Evolutionary conservation across 2,329 filamentous ascomycete species (phyloP).

Genomic region (Cercospora sesami): DNA sequence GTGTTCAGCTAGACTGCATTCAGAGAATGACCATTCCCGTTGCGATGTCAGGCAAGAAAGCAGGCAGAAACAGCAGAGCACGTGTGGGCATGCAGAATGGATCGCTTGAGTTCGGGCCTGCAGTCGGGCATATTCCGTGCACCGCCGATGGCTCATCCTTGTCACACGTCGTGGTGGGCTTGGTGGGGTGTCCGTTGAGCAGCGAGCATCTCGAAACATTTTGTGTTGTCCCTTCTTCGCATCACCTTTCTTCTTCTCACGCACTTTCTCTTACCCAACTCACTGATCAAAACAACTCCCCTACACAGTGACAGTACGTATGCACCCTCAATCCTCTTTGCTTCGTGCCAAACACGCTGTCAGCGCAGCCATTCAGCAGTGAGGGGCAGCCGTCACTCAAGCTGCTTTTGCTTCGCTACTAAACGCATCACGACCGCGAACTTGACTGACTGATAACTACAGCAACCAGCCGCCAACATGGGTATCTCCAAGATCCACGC

Average conservation of each 20-base stretch:
- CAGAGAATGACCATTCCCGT: slow-evolving; percentile 6
- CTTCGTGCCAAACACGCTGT: background rate
- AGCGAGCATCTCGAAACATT: slow-evolving; percentile 9
- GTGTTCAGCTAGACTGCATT: slow-evolving; percentile 3
- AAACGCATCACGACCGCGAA: background rate
- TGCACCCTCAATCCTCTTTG: background rate
- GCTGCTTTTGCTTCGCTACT: background rate
- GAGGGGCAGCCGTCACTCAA: background rate
- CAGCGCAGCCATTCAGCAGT: background rate
- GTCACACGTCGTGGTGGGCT: background rate
- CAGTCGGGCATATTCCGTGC: background rate
- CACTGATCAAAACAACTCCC: background rate
- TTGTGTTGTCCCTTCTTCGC: background rate
- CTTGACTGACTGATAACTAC: background rate
- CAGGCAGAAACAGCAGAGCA: background rate
- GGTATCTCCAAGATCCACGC: slow-evolving; percentile 60
- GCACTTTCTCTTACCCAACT: background rate
- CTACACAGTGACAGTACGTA: background rate
- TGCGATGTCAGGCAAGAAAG: background rate
- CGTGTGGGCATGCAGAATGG: background rate
- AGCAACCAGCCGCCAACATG: slow-evolving; percentile 61
- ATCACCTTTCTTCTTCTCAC: slow-evolving; percentile 4
- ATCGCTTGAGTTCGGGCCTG: slow-evolving; percentile 3
- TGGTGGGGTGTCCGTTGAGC: slow-evolving; percentile 8
- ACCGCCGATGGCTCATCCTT: slow-evolving; percentile 9